Base-by-base conservation (phyloP, 2,329 filamentous ascomycete species). In the Scleromitrula shiraiana region DNA sequence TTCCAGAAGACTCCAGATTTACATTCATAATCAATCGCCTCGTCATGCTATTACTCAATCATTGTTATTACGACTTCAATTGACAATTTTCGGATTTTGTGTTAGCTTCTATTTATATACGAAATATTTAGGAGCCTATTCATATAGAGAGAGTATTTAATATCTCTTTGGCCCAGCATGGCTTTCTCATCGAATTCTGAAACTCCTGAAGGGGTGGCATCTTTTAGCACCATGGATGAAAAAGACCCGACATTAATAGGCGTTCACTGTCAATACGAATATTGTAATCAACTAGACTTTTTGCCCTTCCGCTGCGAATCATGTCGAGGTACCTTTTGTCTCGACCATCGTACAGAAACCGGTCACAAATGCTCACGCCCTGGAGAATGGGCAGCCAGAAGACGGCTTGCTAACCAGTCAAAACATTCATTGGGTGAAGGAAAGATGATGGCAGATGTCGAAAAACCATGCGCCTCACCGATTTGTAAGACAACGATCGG, bases 241-340 rank as follows among this genome's bases (percentile, higher is more conserved):
- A 76, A 75, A 64, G 90, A 96, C 68, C 83, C 90, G 40, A 83
- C 87, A 60, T 78, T 90, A 20, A 84, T 97, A 59, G 93, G 93
- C 67, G 80, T 80, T 53, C 90, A 96, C 72, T 98, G 93, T 76
- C 82, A 96, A 67, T 83, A 86, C 68, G 74, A 84, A 56, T 94
- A 88, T 74, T 98, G 93, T 74, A 85, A 90, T 65, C 86, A 93
- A 64, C 85, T 97, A 52, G 93, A 97, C 69, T 97, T 98, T 67
- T 80, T 98, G 4, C 93, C 93, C 4, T 97, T 97, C 68, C 77
- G 82, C 63, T 98, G 93, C 71, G 87, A 94, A 65, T 93, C 86
- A 58, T 98, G 93, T 70, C 77, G 66, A 55, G 77, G 79, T 50
- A 91, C 85, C 14, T 98, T 82, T 71, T 98, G 94, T 66, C 84